A percentile compares a stretch with the other conserved stretches of the same genome.
Evolutionary conservation across 2,329 filamentous ascomycete genomes (phyloP).

Genomic region (Stachybotrys chlorohalonatus): DNA sequence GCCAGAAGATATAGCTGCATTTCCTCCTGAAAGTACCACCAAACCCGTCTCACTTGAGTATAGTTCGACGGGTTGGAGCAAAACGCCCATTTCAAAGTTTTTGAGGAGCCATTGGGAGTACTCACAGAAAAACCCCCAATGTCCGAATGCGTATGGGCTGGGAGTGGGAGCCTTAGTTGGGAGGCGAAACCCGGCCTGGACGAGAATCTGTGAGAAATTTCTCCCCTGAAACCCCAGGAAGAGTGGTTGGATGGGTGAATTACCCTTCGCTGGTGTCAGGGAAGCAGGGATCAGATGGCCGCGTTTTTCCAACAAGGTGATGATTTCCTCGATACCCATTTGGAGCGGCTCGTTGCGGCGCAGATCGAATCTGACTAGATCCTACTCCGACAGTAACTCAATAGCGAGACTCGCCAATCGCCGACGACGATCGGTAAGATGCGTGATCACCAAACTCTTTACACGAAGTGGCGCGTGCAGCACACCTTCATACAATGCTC

Average conservation of each 20-base stretch:
- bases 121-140: neutral
- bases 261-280: neutral
- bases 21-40: neutral
- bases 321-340: neutral
- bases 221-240: no score
- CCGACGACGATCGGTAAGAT: neutral
- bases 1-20: neutral
- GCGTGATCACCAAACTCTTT: neutral
- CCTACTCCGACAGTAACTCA: neutral
- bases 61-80: neutral
- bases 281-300: neutral
- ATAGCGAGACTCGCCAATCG: neutral
- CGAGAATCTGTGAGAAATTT: no score
- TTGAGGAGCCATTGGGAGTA: neutral
- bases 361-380: neutral
- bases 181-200: neutral
- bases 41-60: neutral
- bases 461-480: neutral
- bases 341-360: neutral
- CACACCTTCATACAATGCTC: neutral
- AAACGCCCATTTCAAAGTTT: neutral
- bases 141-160: no score
- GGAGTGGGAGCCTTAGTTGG: neutral
- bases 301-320: neutral
- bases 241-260: no score